A percentile compares a stretch with the other conserved stretches of the same genome.
phyloP scores from a whole-genome alignment of 2,329 filamentous ascomycete genomes.

The Teratosphaeria pseudoeucalypti region DNA sequence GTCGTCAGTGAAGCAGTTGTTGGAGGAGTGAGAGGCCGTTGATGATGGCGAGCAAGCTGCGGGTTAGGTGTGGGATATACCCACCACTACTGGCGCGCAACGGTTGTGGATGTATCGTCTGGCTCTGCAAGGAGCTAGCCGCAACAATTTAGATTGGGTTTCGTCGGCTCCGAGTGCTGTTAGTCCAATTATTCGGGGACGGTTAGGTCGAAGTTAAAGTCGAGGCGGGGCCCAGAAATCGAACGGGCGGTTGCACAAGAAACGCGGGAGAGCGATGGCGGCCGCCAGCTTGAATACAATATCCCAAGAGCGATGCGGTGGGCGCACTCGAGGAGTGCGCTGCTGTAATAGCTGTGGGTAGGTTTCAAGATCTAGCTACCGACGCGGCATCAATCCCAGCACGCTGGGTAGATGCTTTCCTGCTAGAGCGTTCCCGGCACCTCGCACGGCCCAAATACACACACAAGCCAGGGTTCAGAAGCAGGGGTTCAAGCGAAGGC shows the following conservation, averaged over 20 bases:
- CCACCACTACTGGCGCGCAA: background rate
- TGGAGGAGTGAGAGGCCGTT: background rate
- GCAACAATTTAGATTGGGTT: conserved; percentile 1
- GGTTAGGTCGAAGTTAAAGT: background rate
- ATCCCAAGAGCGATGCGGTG: background rate
- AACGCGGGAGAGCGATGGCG: background rate
- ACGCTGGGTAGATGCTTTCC: background rate
- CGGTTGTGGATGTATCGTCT: background rate
- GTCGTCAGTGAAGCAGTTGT: background rate
- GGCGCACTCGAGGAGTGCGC: background rate
- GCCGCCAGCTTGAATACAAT: background rate
- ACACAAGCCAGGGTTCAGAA: background rate
- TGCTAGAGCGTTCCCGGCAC: background rate
- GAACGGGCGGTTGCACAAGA: background rate
- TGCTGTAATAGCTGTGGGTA: background rate
- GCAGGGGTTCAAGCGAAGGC: conserved; percentile 1
- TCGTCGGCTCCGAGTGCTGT: background rate
- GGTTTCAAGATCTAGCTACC: background rate
- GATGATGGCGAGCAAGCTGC: background rate
- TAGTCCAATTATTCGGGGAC: background rate
- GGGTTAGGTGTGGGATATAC: background rate
- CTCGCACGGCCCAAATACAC: background rate
- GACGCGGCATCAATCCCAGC: background rate
- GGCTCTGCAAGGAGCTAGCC: background rate
- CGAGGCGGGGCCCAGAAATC: background rate